Evolutionary conservation across 768 basidiomycete genomes (phyloP), one percentile per base, ranked within the genome.

Genomic region (Cyclocybe cylindracea): DNA sequence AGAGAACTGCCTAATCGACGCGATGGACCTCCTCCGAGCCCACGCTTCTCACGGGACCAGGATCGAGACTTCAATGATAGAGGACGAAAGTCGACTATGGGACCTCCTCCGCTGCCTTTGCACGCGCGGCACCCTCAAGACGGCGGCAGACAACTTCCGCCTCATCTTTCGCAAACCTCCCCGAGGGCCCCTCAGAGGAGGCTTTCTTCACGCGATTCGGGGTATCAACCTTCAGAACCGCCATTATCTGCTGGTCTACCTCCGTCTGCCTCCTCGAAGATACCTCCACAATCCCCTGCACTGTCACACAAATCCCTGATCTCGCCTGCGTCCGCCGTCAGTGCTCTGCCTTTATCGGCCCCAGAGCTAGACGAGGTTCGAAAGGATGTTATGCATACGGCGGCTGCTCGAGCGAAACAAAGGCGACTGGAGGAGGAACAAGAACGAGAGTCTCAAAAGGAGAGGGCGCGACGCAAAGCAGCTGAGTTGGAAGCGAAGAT

Each of bases 351-450:
- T 19, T 49, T 74, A 7, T 61, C 64, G 19, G 65, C 73, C 2
- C 62, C 71, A 33, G 83, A 84, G 49, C 61, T 89, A 31, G 87
- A 91, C 45, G 83, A 83, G 46, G 80, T 74, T n/a, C 78, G 80
- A 51, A 88, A 89, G 65, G 83, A 84, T 41, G 71, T 85, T 13
- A 94, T 94, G 93, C 91, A 92, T 53, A 80, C 69, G 48, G 89
- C 89, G 5, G 93, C 93, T 2, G 91, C 90, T 55, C 80, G 91
- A 37, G 93, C 93, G 5, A 86, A 83, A 61, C 80, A 87, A 55
- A 76, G 93, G 48, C 75, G 91, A 42, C 86, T 90, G 61, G 79
- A 87, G 45, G 93, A 94, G 59, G 94, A 95, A 64, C 87, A 85
- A 54, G 86, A 89, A 58, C 78, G 92, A 11, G 85, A 91, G 63